Base-by-base conservation (phyloP, 1,284 basidiomycete species). In the Apiotrichum domesticum region DNA sequence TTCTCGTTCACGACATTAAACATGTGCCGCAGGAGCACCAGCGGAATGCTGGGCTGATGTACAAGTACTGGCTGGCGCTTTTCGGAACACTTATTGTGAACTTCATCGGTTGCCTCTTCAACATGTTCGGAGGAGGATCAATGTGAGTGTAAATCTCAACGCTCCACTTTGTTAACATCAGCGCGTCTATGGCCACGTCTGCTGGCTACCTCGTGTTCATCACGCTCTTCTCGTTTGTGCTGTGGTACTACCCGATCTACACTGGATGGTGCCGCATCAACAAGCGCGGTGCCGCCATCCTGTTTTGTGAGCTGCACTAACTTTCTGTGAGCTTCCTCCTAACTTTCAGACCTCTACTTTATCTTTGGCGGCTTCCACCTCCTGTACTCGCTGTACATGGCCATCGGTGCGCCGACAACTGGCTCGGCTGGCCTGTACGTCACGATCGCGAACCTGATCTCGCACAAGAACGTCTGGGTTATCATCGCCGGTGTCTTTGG, bases 221-320 rank as follows among this genome's bases (percentile, higher is more conserved):
- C 70, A 78, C 84, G 6, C 77, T 84, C 46, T 76, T 86, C 46
- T 92, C 91, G 39, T 97, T 97, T 79, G 79, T 95, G 63, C 80
- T 91, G 55, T 97, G 93, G 92, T 93, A 92, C 74, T 84, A 89
- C 68, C 94, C 95, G 2, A 87, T 95, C 70, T 98, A 98, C 80
- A 94, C 95, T 67, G 94, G 89, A 49, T 93, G 92, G 79, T 91
- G 92, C 86, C 95, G 96, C 82, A 91, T 87, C 39, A 71, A 73
- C 79, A 74, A 61, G 54, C 57, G 63, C 45, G 69, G 66, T 43
- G 68, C 75, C 62, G 75, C 75, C 29, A 71, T 79, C 63, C 78
- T 79, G 63, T 78, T 78, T 68, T 79, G 74, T 75, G 51, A 61
- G 72, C 61, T 15, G 86, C 3, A 50, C 41, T 35, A 37, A 43